Evolutionary conservation across 441 rosid species (phyloP).

Genomic region (Corymbia citriodora): DNA sequence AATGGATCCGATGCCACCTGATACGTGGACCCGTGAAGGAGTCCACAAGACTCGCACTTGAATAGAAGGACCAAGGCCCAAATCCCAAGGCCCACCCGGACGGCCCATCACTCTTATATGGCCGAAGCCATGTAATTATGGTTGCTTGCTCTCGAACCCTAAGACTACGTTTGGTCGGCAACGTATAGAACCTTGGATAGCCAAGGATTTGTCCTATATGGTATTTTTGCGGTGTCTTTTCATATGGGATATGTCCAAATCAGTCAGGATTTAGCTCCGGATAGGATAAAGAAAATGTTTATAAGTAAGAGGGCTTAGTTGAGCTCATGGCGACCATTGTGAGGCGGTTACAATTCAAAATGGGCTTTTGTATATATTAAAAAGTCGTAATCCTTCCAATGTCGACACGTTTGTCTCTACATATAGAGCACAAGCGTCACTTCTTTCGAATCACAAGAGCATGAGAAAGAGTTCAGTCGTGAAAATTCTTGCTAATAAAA

Average conservation of each 20-base stretch:
- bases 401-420: background rate
- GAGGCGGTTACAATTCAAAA: background rate
- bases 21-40: background rate
- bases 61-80: background rate
- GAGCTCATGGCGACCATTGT: background rate
- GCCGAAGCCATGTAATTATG: background rate
- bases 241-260: background rate
- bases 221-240: background rate
- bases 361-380: background rate
- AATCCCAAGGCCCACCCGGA: background rate
- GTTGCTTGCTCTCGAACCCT: background rate
- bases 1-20: background rate
- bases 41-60: background rate
- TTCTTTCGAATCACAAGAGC: background rate
- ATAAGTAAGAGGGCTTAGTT: background rate
- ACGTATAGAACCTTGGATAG: background rate
- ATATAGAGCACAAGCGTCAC: background rate
- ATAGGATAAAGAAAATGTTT: background rate
- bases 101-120: background rate
- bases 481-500: background rate
- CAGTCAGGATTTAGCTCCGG: too few species aligned
- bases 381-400: rapidly evolving
- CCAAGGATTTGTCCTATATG: background rate
- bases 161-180: background rate
- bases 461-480: too few species aligned